phyloP scores from a whole-genome alignment of 306 rosid genomes.

The Ochetophila trinervis region DNA sequence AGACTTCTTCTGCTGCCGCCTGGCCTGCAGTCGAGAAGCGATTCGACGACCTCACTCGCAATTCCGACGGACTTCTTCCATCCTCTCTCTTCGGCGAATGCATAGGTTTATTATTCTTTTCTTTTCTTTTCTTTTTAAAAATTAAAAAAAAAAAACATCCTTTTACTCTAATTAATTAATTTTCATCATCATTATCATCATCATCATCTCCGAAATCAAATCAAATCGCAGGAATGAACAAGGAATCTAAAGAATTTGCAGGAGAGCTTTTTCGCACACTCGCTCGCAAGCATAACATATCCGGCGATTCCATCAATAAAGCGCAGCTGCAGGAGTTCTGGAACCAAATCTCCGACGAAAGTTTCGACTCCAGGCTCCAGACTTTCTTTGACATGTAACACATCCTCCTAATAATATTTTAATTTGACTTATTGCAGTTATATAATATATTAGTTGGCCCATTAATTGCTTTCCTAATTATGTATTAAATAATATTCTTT shows the following conservation, averaged over 20 bases:
- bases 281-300: slow-evolving; percentile 41
- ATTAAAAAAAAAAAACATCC: too few relatives aligned
- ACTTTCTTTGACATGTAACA: slow-evolving; percentile 60
- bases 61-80: slow-evolving; percentile 42
- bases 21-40: slow-evolving; percentile 49
- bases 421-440: too few relatives aligned
- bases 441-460: neutral
- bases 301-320: slow-evolving; percentile 39
- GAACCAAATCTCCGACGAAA: slow-evolving; percentile 52
- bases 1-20: slow-evolving; percentile 26
- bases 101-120: slow-evolving; percentile 29
- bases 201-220: too few relatives aligned
- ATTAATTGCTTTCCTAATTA: too few relatives aligned
- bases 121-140: neutral
- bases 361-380: slow-evolving; percentile 58
- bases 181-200: too few relatives aligned
- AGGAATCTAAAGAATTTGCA: slow-evolving; percentile 58
- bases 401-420: neutral
- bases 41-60: slow-evolving; percentile 41
- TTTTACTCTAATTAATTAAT: too few relatives aligned
- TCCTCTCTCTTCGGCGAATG: slow-evolving; percentile 54
- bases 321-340: slow-evolving; percentile 45
- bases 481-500: too few relatives aligned
- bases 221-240: slow-evolving; percentile 48
- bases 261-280: slow-evolving; percentile 55